phyloP scores from a whole-genome alignment of 331 rosid species.

The Acacia pycnantha region DNA sequence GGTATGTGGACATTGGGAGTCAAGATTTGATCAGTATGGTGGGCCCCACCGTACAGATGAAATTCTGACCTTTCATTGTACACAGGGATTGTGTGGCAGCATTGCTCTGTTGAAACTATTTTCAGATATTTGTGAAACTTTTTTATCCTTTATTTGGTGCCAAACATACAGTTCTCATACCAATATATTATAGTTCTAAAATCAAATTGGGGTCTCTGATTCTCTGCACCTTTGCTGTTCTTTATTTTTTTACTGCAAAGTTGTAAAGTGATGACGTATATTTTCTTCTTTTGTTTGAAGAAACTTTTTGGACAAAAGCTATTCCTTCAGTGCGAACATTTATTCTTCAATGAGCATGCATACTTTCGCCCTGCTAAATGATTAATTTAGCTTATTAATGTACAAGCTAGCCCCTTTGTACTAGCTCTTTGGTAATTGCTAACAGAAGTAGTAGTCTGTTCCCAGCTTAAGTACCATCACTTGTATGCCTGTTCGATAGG shows the following conservation, averaged over 20 bases:
- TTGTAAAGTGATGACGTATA: background rate
- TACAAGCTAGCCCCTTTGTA: background rate
- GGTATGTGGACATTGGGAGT: background rate
- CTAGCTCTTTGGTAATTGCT: background rate
- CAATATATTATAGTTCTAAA: background rate
- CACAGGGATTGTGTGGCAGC: background rate
- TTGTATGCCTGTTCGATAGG: constrained; percentile 49
- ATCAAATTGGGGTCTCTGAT: background rate
- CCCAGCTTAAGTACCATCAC: constrained; percentile 21
- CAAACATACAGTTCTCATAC: background rate
- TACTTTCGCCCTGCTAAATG: background rate
- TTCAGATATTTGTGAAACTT: background rate
- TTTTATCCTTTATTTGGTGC: background rate
- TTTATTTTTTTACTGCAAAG: background rate
- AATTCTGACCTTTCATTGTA: background rate
- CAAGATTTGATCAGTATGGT: background rate
- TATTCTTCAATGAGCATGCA: background rate
- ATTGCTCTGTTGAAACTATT: background rate
- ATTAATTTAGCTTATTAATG: background rate
- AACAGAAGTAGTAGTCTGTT: constrained; percentile 11
- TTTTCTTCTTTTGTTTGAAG: background rate
- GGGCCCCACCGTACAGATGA: background rate
- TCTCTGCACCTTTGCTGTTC: background rate
- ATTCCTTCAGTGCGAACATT: background rate
- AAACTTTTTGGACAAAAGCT: background rate